These are phyloP conservation scores for Leccinum ochraceum DNA, from an alignment of 768 basidiomycete genomes.

Conservation along the genomic window DNA sequence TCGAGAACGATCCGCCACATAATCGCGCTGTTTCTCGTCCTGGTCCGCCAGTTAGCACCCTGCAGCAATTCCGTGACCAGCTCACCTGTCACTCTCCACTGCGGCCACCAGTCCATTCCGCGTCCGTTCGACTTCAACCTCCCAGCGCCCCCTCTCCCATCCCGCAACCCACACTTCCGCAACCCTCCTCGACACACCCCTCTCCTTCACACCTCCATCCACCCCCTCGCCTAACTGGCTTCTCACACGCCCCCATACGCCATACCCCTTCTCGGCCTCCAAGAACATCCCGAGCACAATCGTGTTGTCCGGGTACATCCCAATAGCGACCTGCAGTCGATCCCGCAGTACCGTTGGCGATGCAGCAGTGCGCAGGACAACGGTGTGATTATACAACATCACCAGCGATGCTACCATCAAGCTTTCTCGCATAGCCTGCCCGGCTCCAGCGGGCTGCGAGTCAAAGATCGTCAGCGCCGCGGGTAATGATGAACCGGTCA, in stretches of 20 bases:
- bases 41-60: constrained; percentile 31
- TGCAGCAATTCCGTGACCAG: not conserved
- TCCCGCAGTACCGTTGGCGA: constrained; percentile 60
- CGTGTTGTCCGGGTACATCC: constrained; percentile 67
- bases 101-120: constrained; percentile 62
- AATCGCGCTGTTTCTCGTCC: constrained; percentile 64
- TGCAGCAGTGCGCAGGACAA: constrained; percentile 54
- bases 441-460: constrained; percentile 21
- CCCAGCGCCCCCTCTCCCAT: constrained; percentile 79
- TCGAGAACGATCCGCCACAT: constrained; percentile 77
- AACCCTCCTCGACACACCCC: constrained; percentile 57
- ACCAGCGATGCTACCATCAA: constrained; percentile 54
- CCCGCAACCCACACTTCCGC: constrained; percentile 77
- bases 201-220: constrained; percentile 43
- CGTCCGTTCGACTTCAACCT: constrained; percentile 67
- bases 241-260: constrained; percentile 74
- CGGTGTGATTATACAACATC: constrained; percentile 61
- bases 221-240: constrained; percentile 49
- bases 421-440: constrained; percentile 43
- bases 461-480: constrained; percentile 44
- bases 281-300: constrained; percentile 71
- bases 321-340: constrained; percentile 53
- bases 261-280: constrained; percentile 75
- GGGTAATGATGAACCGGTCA: constrained; percentile 45
- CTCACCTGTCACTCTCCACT: constrained; percentile 67